Base-by-base conservation (phyloP, 306 rosid genomes). In the Vigna unguiculata region DNA sequence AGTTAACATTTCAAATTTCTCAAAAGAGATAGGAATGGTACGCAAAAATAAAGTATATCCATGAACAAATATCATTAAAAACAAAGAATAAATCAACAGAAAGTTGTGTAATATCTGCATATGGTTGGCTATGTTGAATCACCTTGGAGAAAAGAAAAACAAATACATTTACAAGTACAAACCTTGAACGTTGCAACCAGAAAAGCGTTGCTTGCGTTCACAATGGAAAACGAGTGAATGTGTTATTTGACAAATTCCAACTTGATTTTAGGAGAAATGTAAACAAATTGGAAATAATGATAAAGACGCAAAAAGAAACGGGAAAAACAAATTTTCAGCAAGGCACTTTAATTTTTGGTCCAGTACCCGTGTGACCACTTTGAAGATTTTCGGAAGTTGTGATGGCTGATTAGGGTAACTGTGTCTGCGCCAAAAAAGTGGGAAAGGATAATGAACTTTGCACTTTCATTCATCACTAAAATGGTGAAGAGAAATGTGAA, bases 391-490 rank as follows among this genome's bases (percentile, higher is more conserved):
- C 28, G 47, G 9, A 61, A 15, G 51, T 13, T 41, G 5, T 22
- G 40, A 68, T 15, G 47, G 57, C 46, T 38, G 28, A 67, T 22
- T 1, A 13, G 72, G 19, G 38, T 14, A 46, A 48, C 45, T 14
- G 57, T 22, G 28, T 19, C 41, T 52, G 74, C 51, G 52, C 61
- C 38, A 76, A 15, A 74, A 74, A 78, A 69, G 70, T 57, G 19
- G 71, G 64, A 74, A 68, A 71, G 76, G 79, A 71, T 67, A 45
- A 38, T 51, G 62, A 81, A 71, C 70, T 82, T 64, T 69, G 80
- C 80, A 38, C 47, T 70, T 53, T 41, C 80, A 71, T 57, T 80
- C 69, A 71, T 38, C 62, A 16, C 20, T 17, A 65, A 72, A 71
- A 78, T 54, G 64, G 52, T 59, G 48, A 74, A 57, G 80, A 62